phyloP scores from a whole-genome alignment of 768 basidiomycete species.

The Boletus huronensis region DNA sequence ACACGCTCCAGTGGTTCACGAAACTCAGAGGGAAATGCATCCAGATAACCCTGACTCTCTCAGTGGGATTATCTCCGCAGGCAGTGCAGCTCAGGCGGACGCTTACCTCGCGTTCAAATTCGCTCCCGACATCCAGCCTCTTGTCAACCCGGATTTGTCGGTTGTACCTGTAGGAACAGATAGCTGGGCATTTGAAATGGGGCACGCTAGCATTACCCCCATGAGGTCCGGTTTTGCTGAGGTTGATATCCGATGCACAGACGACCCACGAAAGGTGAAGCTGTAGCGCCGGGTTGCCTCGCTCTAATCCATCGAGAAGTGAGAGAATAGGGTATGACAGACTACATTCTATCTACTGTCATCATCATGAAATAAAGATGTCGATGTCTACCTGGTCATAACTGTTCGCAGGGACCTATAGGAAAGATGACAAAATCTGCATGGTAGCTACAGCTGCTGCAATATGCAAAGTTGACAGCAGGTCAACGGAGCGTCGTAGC shows the following conservation, averaged over 20 bases:
- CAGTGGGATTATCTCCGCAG: not conserved
- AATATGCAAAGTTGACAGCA: conserved; percentile 10
- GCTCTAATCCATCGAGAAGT: not conserved
- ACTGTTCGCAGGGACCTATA: conserved; percentile 12
- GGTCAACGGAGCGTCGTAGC: not conserved
- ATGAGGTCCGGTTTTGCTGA: conserved; percentile 74
- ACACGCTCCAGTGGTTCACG: conserved; percentile 29
- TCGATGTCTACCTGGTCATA: not conserved
- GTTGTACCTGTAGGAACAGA: conserved; percentile 76
- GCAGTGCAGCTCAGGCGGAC: conserved; percentile 15
- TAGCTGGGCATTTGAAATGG: conserved; percentile 72
- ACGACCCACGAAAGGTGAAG: conserved; percentile 12
- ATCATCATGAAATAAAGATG: conserved; percentile 9
- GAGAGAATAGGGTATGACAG: not conserved
- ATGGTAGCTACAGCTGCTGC: conserved; percentile 4
- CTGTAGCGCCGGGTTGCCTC: conserved; percentile 44
- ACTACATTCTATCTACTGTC: conserved; percentile 9
- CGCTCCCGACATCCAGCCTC: conserved; percentile 63
- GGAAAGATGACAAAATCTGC: conserved; percentile 12
- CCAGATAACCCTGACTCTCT: conserved; percentile 46
- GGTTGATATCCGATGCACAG: conserved; percentile 9
- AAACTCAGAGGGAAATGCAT: conserved; percentile 24
- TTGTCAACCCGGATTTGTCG: conserved; percentile 58
- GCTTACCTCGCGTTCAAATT: conserved; percentile 67
- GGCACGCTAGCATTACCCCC: conserved; percentile 74